Evolutionary conservation across 2,329 filamentous ascomycete species (phyloP).

Genomic region (Neonectria faginata): DNA sequence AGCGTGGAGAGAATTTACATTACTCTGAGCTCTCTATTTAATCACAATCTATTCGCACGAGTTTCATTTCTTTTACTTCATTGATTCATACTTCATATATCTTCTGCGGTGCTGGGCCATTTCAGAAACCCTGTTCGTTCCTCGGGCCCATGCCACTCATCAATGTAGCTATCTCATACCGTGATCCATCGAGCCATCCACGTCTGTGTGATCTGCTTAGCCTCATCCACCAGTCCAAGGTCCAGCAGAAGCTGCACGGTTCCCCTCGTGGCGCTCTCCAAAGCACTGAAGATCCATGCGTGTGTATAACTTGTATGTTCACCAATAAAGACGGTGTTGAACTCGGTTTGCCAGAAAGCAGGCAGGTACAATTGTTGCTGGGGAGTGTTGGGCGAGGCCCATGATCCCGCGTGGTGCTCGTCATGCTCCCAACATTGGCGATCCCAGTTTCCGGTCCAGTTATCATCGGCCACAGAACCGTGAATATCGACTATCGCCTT

Average conservation of each 20-base stretch:
- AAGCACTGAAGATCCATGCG: constrained; percentile 63
- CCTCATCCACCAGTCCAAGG: constrained; percentile 70
- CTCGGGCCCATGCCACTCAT: too few species aligned
- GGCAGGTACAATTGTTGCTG: constrained; percentile 71
- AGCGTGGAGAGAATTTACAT: neutral
- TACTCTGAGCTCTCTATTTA: too few species aligned
- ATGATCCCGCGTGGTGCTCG: constrained; percentile 67
- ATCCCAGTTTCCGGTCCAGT: constrained; percentile 69
- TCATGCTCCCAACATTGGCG: constrained; percentile 70
- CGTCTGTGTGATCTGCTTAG: constrained; percentile 64
- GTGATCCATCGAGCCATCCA: constrained; percentile 71
- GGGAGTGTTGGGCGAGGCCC: constrained; percentile 61
- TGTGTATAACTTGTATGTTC: constrained; percentile 65
- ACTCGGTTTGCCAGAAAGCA: constrained; percentile 70
- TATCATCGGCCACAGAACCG: constrained; percentile 59
- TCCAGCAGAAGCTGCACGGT: constrained; percentile 66
- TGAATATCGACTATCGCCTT: constrained; percentile 33
- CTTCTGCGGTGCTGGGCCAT: too few species aligned
- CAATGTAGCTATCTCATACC: neutral
- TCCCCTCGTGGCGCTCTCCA: constrained; percentile 68
- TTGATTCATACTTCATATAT: too few species aligned
- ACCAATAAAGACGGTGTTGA: constrained; percentile 50
- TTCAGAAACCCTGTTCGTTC: too few species aligned
- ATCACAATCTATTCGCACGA: too few species aligned
- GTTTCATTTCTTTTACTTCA: too few species aligned